Base-by-base conservation (phyloP, 2,329 filamentous ascomycete species). In the Epicoccum nigrum region DNA sequence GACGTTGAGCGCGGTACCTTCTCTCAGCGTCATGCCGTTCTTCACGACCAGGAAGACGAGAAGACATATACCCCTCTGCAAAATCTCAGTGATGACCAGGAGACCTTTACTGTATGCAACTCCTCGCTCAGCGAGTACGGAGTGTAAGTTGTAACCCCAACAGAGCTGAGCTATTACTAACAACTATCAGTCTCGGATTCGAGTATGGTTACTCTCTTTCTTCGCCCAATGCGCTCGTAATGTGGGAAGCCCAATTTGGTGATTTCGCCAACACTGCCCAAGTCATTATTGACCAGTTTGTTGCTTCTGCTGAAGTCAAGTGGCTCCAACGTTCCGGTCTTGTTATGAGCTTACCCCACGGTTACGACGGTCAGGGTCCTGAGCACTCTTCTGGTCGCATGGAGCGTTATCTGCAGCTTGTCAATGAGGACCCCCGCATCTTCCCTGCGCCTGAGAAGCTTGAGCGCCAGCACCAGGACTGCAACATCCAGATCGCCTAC, bases 251-350 rank as follows among this genome's bases (percentile, higher is more conserved):
- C 30, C 94, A 99, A 77, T 99, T 99, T 70, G 94, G 94, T 82
- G 94, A 99, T 77, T 99, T 99, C 69, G 94, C 94, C 82, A 99
- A 99, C 84, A 99, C 97, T 71, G 93, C 94, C 34, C 94, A 99
- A 79, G 96, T 92, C 75, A 95, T 99, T 76, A 95, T 99, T 70
- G 94, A 99, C 75, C 94, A 99, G 78, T 99, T 99, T 79, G 88
- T 99, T 66, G 93, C 94, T 42, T 97, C 94, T 56, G 94, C 94
- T 72, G 94, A 99, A 79, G 87, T 90, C 60, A 99, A 99, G 81
- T 99, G 94, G 94, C 88, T 97, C 78, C 94, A 99, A 81, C 88
- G 94, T 76, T 96, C 92, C 46, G 94, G 94, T 69, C 86, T 99
- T 42, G 91, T 99, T 65, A 89, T 97, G 84, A 97, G 92, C 56